Base-by-base conservation (phyloP, 2,329 filamentous ascomycete genomes). In the Bipolaris zeicola region DNA sequence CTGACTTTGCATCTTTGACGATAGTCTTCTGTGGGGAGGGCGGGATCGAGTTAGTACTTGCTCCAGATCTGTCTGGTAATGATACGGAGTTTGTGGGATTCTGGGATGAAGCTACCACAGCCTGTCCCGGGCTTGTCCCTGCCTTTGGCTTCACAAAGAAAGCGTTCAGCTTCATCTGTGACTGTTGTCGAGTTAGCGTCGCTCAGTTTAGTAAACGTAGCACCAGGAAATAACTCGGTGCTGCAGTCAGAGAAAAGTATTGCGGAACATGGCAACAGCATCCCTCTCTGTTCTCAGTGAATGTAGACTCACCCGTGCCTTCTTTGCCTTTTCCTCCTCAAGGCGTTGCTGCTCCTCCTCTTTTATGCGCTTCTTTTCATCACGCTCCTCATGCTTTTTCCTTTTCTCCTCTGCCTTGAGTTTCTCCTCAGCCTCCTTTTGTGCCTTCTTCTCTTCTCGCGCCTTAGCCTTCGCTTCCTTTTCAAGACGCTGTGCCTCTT, bases 301-400 rank as follows among this genome's bases (percentile, higher is more conserved):
- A 6, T 5, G 4, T 66, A 18, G 34, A 67, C 77, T 66, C 70
- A 80, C 77, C 55, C 75, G 76, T 51, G 73, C 67, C 57, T 78
- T 77, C 61, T 72, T 72, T 45, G 65, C 63, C 57, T 73, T 74
- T 50, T 76, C 70, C 49, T 75, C 70, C 14, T 70, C 66, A 52
- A 80, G 81, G 56, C 74, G 71, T 38, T 78, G 81, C 61, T 82
- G 80, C 52, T 80, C 78, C 58, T 82, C 77, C n/a, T 79, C 79
- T 48, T 75, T 75, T 10, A 76, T 74, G 13, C 70, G 72, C 50
- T 76, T 76, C 55, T 78, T 76, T 58, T 77, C 77, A 33, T 76
- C 72, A 42, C 71, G 74, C 62, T 78, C 67, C 36, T 68, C 67
- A 14, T 67, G 67, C 47, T 72, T 74, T 58, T 69, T 74, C 11